A percentile compares a stretch with the other conserved stretches of the same genome.
Evolutionary conservation across 2,329 filamentous ascomycete genomes (phyloP).

Genomic region (Paracorniculantispora psalliotae): DNA sequence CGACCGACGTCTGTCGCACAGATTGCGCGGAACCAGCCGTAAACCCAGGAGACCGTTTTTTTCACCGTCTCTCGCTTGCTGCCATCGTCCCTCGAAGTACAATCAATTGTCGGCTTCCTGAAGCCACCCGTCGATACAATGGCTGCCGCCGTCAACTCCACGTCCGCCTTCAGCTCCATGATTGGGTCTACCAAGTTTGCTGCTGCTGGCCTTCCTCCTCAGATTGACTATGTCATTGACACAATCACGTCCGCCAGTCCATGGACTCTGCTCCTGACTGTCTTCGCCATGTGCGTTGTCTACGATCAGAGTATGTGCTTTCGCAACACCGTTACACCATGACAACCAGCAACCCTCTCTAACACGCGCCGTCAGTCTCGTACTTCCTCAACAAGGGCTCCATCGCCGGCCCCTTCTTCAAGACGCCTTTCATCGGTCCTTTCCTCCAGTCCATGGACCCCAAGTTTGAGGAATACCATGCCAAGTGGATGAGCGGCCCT

Average conservation of each 20-base stretch:
- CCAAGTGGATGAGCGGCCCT: constrained; percentile 73
- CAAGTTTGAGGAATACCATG: constrained; percentile 66
- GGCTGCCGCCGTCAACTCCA: constrained; percentile 56
- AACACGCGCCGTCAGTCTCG: constrained; percentile 41
- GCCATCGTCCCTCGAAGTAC: neutral
- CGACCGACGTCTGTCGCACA: constrained; percentile 1
- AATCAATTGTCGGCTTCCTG: neutral
- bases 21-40: neutral
- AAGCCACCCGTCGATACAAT: constrained; percentile 28
- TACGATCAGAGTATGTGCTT: constrained; percentile 81
- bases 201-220: constrained; percentile 46
- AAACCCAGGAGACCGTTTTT: neutral
- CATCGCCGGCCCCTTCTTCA: constrained; percentile 59
- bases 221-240: constrained; percentile 52
- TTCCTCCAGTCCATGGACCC: constrained; percentile 72
- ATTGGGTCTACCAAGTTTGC: constrained; percentile 55
- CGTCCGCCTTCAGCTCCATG: constrained; percentile 66
- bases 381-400: constrained; percentile 58
- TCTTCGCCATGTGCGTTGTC: constrained; percentile 65
- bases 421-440: constrained; percentile 67
- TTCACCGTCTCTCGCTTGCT: neutral
- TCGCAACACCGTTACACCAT: neutral
- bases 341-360: constrained; percentile 10
- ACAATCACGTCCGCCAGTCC: constrained; percentile 52
- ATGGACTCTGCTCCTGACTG: constrained; percentile 61